These are phyloP conservation scores for Kodamaea leandrae DNA, from an alignment of 805 yeast genomes.

Conservation along the genomic window DNA sequence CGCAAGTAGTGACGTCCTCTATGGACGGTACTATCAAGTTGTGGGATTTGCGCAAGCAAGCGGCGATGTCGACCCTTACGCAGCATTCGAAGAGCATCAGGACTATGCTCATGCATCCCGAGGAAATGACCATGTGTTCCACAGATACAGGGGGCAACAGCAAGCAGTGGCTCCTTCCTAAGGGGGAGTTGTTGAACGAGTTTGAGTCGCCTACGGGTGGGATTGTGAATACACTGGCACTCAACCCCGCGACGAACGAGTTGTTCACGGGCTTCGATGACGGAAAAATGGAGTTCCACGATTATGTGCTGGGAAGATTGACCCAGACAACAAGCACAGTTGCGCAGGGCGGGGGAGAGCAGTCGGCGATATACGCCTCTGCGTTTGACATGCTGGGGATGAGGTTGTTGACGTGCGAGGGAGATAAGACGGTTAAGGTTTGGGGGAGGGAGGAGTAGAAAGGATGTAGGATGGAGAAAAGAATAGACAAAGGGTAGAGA, in stretches of 20 bases:
- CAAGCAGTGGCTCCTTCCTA: conserved; percentile 80
- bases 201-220: conserved; percentile 45
- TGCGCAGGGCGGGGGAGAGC: conserved; percentile 68
- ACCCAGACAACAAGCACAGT: conserved; percentile 54
- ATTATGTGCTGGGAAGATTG: conserved; percentile 68
- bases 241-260: conserved; percentile 58
- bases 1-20: conserved; percentile 81
- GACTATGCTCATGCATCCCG: conserved; percentile 64
- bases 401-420: conserved; percentile 80
- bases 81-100: conserved; percentile 84
- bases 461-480: no score
- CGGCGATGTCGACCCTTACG: conserved; percentile 66
- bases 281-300: conserved; percentile 75
- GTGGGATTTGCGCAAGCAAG: conserved; percentile 90
- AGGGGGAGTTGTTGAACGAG: conserved; percentile 61
- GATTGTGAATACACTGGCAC: conserved; percentile 67
- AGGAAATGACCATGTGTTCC: conserved; percentile 70
- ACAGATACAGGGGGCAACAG: conserved; percentile 74
- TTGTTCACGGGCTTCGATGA: conserved; percentile 82
- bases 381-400: conserved; percentile 77
- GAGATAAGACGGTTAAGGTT: conserved; percentile 81
- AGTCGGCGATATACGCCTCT: conserved; percentile 67
- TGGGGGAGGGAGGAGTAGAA: conserved; percentile 65
- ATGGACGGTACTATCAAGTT: conserved; percentile 81
- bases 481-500: not conserved